Conservation (phyloP, 331 rosid species). For the Saraca asoca region DNA sequence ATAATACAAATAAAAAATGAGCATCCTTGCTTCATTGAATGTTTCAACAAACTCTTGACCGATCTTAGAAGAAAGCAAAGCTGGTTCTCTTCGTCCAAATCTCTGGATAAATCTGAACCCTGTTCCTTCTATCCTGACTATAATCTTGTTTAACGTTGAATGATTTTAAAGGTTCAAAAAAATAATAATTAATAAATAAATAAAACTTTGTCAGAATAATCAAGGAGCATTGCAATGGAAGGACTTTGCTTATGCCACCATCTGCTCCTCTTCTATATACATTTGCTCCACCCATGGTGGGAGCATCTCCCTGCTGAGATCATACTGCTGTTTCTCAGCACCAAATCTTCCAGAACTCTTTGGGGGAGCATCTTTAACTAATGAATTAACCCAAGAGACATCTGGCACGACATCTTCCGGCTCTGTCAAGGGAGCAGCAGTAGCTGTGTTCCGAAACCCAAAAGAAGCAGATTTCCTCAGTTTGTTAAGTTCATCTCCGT, state of each 20-base stretch:
- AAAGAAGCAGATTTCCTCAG: conserved; percentile 93
- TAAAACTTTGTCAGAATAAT: conserved; percentile 48
- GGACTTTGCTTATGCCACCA: conserved; percentile 63
- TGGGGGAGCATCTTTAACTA: conserved; percentile 74
- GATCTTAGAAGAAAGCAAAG: conserved; percentile 38
- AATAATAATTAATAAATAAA: conserved; percentile 44
- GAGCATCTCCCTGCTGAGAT: conserved; percentile 62
- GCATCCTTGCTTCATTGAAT: conserved; percentile 33
- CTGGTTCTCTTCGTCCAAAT: conserved; percentile 39
- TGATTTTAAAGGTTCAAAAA: conserved; percentile 37
- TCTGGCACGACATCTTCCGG: conserved; percentile 65
- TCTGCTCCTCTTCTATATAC: conserved; percentile 87
- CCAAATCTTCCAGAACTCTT: conserved; percentile 49
- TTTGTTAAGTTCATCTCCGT: conserved; percentile 78
- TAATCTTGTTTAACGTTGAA: conserved; percentile 38
- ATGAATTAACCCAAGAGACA: conserved; percentile 91
- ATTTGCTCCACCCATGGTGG: conserved; percentile 84
- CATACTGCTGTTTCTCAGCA: conserved; percentile 52
- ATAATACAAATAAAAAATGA: conserved; percentile 44
- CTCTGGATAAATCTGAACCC: conserved; percentile 49
- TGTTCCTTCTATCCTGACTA: conserved; percentile 39
- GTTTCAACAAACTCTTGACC: conserved; percentile 37
- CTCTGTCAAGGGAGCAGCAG: conserved; percentile 33
- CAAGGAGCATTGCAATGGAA: conserved; percentile 42
- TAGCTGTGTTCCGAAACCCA: conserved; percentile 59